These are phyloP conservation scores for Crotalaria pallida DNA, from an alignment of 306 rosid genomes.

Conservation along the genomic window DNA sequence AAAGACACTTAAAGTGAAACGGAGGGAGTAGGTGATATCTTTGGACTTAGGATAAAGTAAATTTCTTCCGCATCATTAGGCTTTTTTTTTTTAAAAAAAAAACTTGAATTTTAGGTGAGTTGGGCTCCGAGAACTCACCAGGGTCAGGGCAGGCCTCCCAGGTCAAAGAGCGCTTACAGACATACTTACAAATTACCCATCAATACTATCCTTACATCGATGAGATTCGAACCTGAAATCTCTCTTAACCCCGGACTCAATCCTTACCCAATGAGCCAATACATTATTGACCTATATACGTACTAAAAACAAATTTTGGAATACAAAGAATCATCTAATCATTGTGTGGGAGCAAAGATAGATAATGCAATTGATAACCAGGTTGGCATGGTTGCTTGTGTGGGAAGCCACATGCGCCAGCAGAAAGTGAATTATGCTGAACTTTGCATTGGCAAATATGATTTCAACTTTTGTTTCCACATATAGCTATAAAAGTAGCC, in stretches of 20 bases:
- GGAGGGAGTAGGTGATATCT: too few species aligned
- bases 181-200: too few species aligned
- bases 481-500: conserved; percentile 22
- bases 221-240: too few species aligned
- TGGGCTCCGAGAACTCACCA: too few species aligned
- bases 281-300: background rate
- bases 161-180: too few species aligned
- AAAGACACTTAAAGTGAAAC: too few species aligned
- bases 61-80: background rate
- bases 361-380: background rate
- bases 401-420: conserved; percentile 21
- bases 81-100: background rate
- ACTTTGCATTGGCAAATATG: background rate
- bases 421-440: conserved; percentile 15
- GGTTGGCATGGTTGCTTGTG: conserved; percentile 8
- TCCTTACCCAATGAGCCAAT: too few species aligned
- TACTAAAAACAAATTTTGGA: background rate
- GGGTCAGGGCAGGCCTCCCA: too few species aligned
- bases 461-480: background rate
- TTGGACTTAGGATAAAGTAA: background rate
- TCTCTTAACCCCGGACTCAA: too few species aligned
- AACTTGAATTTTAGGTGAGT: too few species aligned
- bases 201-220: too few species aligned
- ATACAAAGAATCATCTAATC: conserved; percentile 1
- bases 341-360: conserved; percentile 10